Evolutionary conservation across 202 grass and related monocot genomes (phyloP).

Genomic region (Brachypodium distachyon): DNA sequence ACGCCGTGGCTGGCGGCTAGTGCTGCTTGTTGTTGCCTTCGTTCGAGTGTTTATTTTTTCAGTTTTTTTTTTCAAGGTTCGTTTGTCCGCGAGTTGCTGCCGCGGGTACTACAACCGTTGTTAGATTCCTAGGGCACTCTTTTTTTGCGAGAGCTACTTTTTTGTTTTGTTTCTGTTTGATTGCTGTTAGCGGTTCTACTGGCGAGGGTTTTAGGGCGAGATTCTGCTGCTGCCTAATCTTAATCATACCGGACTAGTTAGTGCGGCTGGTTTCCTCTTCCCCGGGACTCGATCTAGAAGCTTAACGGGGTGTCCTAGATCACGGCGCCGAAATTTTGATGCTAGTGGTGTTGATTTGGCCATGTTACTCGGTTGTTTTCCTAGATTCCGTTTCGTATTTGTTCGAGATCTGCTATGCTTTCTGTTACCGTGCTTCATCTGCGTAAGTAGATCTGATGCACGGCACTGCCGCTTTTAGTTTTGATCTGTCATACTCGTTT

Average conservation of each 20-base stretch:
- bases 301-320: background rate
- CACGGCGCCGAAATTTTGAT: too few species aligned
- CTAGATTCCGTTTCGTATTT: background rate
- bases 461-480: background rate
- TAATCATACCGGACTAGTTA: too few species aligned
- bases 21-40: background rate
- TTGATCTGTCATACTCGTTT: background rate
- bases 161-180: background rate
- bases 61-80: background rate
- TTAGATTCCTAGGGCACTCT: slow-evolving; percentile 11
- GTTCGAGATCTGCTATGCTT: background rate
- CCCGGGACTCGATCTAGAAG: background rate
- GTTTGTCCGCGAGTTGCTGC: background rate
- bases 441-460: background rate
- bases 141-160: background rate
- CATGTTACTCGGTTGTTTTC: background rate
- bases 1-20: too few species aligned
- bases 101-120: background rate
- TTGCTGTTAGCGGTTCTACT: background rate
- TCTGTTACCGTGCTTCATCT: background rate
- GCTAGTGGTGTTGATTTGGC: too few species aligned
- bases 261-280: background rate
- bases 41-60: too few species aligned
- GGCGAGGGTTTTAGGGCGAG: background rate
- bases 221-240: background rate